These are phyloP conservation scores for Phtheirospermum japonicum DNA, from an alignment of 257 asterid genomes.

Conservation along the genomic window DNA sequence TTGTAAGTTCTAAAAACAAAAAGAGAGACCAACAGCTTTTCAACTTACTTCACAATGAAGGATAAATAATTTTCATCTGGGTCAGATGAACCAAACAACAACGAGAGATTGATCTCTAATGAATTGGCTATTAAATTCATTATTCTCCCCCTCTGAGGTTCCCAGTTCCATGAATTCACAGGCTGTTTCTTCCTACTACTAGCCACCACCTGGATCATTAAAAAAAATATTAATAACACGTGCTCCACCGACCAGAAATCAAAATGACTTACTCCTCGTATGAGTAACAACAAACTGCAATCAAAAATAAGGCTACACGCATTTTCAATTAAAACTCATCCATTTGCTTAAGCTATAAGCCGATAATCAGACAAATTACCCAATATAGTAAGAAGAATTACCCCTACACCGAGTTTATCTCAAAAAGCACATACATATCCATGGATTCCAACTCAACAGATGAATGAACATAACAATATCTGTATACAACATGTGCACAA, in stretches of 20 bases:
- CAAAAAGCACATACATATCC: background rate
- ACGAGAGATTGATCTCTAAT: slow-evolving; percentile 73
- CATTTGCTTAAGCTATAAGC: background rate
- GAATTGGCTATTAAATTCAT: slow-evolving; percentile 81
- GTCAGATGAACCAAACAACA: slow-evolving; percentile 85
- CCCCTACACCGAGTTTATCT: background rate
- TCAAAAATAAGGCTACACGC: slow-evolving; percentile 4
- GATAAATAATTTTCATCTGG: slow-evolving; percentile 90
- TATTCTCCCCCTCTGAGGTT: slow-evolving; percentile 70
- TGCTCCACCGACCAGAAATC: background rate
- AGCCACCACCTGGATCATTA: slow-evolving; percentile 56
- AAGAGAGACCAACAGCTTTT: background rate
- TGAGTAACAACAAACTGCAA: slow-evolving; percentile 12
- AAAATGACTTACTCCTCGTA: background rate
- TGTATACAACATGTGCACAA: background rate
- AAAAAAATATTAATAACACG: background rate
- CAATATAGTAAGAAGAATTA: background rate
- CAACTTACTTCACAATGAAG: slow-evolving; percentile 76
- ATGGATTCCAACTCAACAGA: background rate
- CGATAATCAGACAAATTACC: background rate
- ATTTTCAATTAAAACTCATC: slow-evolving; percentile 6
- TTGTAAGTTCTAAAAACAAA: slow-evolving; percentile 13
- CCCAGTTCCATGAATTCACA: slow-evolving; percentile 84
- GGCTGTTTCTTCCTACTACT: slow-evolving; percentile 62
- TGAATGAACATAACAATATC: background rate